Evolutionary conservation across 2,329 filamentous ascomycete species (phyloP).

Genomic region (Aurifilum marmelostoma): DNA sequence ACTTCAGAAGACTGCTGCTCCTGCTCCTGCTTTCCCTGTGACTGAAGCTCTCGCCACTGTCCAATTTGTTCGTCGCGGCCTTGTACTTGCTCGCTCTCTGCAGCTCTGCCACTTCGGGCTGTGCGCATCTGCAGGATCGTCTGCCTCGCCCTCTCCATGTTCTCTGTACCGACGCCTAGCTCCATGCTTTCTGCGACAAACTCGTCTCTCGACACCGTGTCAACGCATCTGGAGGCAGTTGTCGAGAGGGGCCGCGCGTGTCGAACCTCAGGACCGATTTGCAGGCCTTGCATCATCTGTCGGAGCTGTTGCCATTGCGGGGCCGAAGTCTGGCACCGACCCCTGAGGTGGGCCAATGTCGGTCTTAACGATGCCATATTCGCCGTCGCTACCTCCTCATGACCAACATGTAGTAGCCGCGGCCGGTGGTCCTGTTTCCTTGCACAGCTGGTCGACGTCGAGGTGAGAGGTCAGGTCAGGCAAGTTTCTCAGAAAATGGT

Average conservation of each 20-base stretch:
- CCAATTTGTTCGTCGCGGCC: not conserved
- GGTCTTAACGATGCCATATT: slow-evolving; percentile 30
- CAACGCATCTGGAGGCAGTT: slow-evolving; percentile 9
- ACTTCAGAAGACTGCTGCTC: not conserved
- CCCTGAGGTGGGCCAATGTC: slow-evolving; percentile 24
- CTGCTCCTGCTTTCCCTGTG: not conserved
- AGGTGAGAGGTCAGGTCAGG: slow-evolving; percentile 11
- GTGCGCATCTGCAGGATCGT: not conserved
- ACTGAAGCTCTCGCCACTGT: not conserved
- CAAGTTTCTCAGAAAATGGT: slow-evolving; percentile 10
- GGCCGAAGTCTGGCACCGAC: slow-evolving; percentile 26
- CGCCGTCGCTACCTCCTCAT: slow-evolving; percentile 27
- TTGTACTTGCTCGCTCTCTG: not conserved
- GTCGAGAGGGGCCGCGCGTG: slow-evolving; percentile 26
- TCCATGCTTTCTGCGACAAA: slow-evolving; percentile 5
- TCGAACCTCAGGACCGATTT: slow-evolving; percentile 21
- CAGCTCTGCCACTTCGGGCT: not conserved
- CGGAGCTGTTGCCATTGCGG: slow-evolving; percentile 30
- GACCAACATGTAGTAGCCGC: slow-evolving; percentile 23
- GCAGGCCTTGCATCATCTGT: slow-evolving; percentile 26
- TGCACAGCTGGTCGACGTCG: slow-evolving; percentile 12
- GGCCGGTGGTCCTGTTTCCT: slow-evolving; percentile 14
- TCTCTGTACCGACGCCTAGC: not conserved
- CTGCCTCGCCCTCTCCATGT: slow-evolving; percentile 3
- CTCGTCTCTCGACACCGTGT: slow-evolving; percentile 11